These are phyloP conservation scores for Citrus unshiu DNA, from an alignment of 345 rosid species.

Conservation along the genomic window DNA sequence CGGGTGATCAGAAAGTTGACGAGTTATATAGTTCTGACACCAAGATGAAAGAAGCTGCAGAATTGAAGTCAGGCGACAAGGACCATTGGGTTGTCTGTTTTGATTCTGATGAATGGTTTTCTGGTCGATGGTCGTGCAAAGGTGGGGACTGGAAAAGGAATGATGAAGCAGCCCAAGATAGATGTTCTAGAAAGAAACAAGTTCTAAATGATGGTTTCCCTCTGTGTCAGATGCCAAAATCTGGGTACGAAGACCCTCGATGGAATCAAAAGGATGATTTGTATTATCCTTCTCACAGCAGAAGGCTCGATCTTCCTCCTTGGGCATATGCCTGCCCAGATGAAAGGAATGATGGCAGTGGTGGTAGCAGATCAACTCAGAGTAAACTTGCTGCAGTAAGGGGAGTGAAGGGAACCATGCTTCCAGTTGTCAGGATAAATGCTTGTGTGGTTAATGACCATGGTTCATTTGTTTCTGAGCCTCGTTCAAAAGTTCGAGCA, in stretches of 20 bases:
- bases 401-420: slow-evolving; percentile 70
- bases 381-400: slow-evolving; percentile 47
- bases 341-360: slow-evolving; percentile 59
- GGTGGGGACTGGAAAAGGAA: slow-evolving; percentile 99
- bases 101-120: slow-evolving; percentile 66
- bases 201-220: slow-evolving; percentile 96
- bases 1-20: slow-evolving; percentile 30
- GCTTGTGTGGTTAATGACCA: slow-evolving; percentile 96
- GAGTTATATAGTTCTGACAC: slow-evolving; percentile 30
- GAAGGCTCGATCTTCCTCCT: slow-evolving; percentile 89
- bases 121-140: slow-evolving; percentile 85
- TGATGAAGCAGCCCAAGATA: slow-evolving; percentile 73
- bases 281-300: slow-evolving; percentile 67
- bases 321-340: slow-evolving; percentile 83
- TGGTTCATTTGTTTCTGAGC: slow-evolving; percentile 72
- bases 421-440: slow-evolving; percentile 89
- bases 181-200: slow-evolving; percentile 54
- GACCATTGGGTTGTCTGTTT: slow-evolving; percentile 34
- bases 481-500: slow-evolving; percentile 59
- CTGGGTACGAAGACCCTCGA: slow-evolving; percentile 88
- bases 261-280: slow-evolving; percentile 82
- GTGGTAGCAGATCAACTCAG: slow-evolving; percentile 32
- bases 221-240: slow-evolving; percentile 88
- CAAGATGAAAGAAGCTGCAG: slow-evolving; percentile 35
- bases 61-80: slow-evolving; percentile 39